These are phyloP conservation scores for Corylus americana DNA, from an alignment of 306 rosid genomes.

Conservation along the genomic window DNA sequence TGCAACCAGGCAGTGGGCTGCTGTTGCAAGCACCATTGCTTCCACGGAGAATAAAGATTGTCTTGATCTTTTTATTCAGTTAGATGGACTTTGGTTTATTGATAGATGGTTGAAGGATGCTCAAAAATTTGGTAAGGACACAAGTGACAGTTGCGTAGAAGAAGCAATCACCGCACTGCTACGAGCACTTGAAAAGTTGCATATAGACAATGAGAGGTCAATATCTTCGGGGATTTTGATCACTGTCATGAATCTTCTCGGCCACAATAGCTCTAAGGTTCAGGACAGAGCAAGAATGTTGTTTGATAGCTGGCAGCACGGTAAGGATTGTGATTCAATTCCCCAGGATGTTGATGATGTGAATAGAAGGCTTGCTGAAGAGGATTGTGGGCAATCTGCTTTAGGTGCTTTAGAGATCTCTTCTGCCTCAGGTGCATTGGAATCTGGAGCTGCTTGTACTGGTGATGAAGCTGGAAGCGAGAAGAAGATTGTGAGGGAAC, in stretches of 20 bases:
- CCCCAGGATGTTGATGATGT: constrained; percentile 37
- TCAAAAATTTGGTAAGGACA: constrained; percentile 48
- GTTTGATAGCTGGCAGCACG: constrained; percentile 72
- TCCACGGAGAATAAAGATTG: constrained; percentile 94
- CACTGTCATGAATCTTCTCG: constrained; percentile 68
- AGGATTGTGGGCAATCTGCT: constrained; percentile 49
- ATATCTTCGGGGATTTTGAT: constrained; percentile 69
- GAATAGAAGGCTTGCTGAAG: constrained; percentile 43
- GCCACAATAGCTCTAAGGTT: constrained; percentile 65
- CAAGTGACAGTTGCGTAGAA: constrained; percentile 67
- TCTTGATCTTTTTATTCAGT: constrained; percentile 86
- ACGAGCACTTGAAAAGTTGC: constrained; percentile 79
- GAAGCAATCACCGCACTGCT: constrained; percentile 75
- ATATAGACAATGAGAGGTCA: constrained; percentile 59
- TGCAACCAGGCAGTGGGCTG: constrained; percentile 90
- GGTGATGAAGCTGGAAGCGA: constrained; percentile 44
- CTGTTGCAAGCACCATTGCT: constrained; percentile 94
- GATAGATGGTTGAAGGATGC: constrained; percentile 87
- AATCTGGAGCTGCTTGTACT: constrained; percentile 35
- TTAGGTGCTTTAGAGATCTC: constrained; percentile 45
- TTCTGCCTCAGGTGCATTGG: constrained; percentile 34
- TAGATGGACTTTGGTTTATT: constrained; percentile 77
- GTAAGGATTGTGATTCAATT: constrained; percentile 43
- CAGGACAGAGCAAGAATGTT: constrained; percentile 64
- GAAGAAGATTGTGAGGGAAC: constrained; percentile 36